Base-by-base conservation (phyloP, 2,329 filamentous ascomycete genomes). In the Aspergillus latus region DNA sequence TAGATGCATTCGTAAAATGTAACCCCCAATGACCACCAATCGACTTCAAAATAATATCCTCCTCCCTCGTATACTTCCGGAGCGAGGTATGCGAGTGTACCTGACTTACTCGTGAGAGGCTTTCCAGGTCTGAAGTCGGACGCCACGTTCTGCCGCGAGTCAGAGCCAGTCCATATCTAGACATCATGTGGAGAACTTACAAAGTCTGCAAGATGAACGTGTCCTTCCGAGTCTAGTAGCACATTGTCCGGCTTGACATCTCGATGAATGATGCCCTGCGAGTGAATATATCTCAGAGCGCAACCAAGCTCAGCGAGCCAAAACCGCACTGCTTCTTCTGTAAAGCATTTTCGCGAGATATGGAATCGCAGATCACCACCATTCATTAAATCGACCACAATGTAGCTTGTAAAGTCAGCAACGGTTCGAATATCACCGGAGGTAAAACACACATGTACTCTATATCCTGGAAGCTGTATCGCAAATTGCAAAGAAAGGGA, bases 1-100 rank as follows among this genome's bases (percentile, higher is more conserved):
- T 97, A 99, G 63, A 99, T 97, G 82, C 94, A 97, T 74, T 99
- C 94, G 74, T 97, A 99, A 74, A 97, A 97, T n/a, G 96, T 83
- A 45, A 99, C 94, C 48, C 94, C 94, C 21, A 99, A 77, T 5
- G 94, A 97, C 94, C 94, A 99, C 94, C 94, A 99, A 72, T 99
- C 94, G 42, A 94, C 92, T 65, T 94, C 90, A 46, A 87, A 86
- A 58, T 89, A 87, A 70, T 99, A 99, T 39, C 94, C 94, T 59
- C 86, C 88, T 48, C 93, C 93, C 62, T 87, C 84, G 68, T 97
- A 99, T 2, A 97, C 94, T 73, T 99, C 94, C 4, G 94, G 94
- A 1, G 93, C 92, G 6, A 99, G 84, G 70, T 99, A 99, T 52
- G 94, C 94, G 57, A 99, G 78, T 0, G 94, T 99, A 32, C 94